Percentiles rank a stretch among this genome's conserved stretches.
Conservation (phyloP, 1,284 basidiomycete genomes). For the Earliella scabrosa region DNA sequence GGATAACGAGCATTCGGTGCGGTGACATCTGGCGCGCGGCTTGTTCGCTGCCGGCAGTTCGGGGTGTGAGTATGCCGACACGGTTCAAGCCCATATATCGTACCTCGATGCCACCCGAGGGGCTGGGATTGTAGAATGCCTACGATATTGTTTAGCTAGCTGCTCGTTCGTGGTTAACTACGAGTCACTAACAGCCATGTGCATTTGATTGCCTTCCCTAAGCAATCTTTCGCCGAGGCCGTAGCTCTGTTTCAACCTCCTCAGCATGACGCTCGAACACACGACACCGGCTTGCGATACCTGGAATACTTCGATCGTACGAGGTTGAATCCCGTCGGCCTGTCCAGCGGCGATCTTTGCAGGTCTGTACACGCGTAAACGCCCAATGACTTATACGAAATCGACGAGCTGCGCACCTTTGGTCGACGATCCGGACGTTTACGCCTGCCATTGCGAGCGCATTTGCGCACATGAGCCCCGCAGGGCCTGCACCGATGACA, state of each 20-base stretch:
- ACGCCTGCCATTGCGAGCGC: constrained; percentile 63
- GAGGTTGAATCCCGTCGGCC: constrained; percentile 80
- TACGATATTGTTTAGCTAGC: constrained; percentile 29
- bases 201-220: constrained; percentile 69
- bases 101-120: constrained; percentile 65
- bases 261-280: not conserved
- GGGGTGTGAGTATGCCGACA: not conserved
- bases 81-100: constrained; percentile 5
- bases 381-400: not conserved
- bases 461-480: constrained; percentile 66
- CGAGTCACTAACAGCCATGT: constrained; percentile 67
- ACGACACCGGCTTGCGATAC: constrained; percentile 33
- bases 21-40: constrained; percentile 60
- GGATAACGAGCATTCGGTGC: constrained; percentile 60
- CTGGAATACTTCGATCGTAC: constrained; percentile 80
- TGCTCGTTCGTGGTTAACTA: not conserved
- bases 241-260: constrained; percentile 59
- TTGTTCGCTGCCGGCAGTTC: constrained; percentile 49
- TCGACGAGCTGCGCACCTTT: constrained; percentile 45
- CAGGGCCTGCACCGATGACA: constrained; percentile 59
- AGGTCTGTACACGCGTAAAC: not conserved
- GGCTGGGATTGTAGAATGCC: constrained; percentile 75
- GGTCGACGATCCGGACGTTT: constrained; percentile 67
- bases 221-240: constrained; percentile 70
- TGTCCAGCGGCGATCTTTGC: constrained; percentile 54